Conservation (phyloP, 2,329 filamentous ascomycete species). For the Xylariomycetidae sp. region DNA sequence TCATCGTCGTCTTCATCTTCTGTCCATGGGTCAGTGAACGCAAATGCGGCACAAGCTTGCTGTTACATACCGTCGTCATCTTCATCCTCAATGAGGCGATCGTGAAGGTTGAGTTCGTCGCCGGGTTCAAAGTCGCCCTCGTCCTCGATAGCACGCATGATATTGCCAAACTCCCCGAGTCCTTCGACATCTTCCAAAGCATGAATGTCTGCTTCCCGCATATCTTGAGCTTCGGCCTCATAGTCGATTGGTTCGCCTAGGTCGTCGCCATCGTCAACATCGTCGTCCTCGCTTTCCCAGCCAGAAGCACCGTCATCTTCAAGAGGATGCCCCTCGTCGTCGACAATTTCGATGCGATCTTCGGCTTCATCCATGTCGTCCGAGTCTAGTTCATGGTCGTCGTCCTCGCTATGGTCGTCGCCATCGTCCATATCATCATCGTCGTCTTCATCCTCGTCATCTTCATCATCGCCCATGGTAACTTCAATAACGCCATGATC, state of each 20-base stretch:
- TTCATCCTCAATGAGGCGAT: slow-evolving; percentile 47
- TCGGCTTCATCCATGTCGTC: slow-evolving; percentile 52
- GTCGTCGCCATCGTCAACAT: slow-evolving; percentile 52
- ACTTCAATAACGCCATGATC: slow-evolving; percentile 63
- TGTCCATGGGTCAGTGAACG: slow-evolving; percentile 19
- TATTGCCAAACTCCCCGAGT: slow-evolving; percentile 40
- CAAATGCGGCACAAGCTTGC: too few relatives aligned
- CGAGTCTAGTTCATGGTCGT: slow-evolving; percentile 54
- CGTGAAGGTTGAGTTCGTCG: slow-evolving; percentile 45
- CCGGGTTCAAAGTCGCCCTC: slow-evolving; percentile 45
- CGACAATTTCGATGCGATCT: slow-evolving; percentile 52
- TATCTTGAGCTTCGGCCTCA: slow-evolving; percentile 49
- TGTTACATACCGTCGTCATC: slow-evolving; percentile 50
- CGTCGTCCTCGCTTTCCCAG: slow-evolving; percentile 56
- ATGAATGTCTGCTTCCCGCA: slow-evolving; percentile 46
- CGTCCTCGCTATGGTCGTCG: slow-evolving; percentile 58
- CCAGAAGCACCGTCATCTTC: slow-evolving; percentile 55
- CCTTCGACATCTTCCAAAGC: slow-evolving; percentile 36
- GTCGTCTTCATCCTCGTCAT: slow-evolving; percentile 61
- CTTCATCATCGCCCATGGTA: slow-evolving; percentile 67
- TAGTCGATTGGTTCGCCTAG: slow-evolving; percentile 43
- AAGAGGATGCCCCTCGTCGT: slow-evolving; percentile 54
- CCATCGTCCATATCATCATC: slow-evolving; percentile 54
- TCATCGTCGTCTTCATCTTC: slow-evolving; percentile 60
- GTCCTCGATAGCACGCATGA: slow-evolving; percentile 50